Percentiles rank a stretch among this genome's conserved stretches.
Evolutionary conservation across 495 filamentous ascomycete species (phyloP).

Genomic region (Umbilicaria muhlenbergii): DNA sequence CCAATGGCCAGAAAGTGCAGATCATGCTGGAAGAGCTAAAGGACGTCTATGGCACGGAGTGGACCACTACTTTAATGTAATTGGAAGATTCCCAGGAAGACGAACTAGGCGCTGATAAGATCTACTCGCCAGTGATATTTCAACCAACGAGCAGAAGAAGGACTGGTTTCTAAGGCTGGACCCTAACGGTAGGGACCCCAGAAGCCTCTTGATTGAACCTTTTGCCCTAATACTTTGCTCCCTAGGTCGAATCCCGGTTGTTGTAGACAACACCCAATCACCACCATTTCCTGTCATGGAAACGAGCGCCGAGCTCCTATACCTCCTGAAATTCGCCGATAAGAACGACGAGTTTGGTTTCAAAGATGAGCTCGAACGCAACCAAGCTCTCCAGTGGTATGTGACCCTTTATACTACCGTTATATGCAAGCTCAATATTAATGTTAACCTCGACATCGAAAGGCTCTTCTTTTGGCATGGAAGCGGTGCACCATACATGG

Average conservation of each 20-base stretch:
- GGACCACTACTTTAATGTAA: constrained; percentile 33
- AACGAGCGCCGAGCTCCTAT: constrained; percentile 34
- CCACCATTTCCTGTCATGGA: constrained; percentile 38
- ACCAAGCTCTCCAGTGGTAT: constrained; percentile 12
- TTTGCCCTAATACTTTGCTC: not conserved
- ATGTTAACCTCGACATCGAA: not conserved
- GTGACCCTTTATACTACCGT: too few relatives aligned
- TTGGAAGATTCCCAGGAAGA: not conserved
- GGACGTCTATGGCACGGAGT: constrained; percentile 34
- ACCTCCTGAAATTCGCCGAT: constrained; percentile 32
- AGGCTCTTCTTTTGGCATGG: constrained; percentile 25
- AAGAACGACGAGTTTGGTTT: constrained; percentile 26
- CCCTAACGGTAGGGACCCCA: constrained; percentile 19
- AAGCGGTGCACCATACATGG: constrained; percentile 16
- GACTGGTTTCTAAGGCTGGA: constrained; percentile 40
- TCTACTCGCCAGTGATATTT: constrained; percentile 19
- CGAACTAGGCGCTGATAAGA: not conserved
- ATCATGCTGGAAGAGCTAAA: constrained; percentile 20
- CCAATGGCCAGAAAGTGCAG: constrained; percentile 19
- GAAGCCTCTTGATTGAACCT: not conserved
- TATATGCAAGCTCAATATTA: too few relatives aligned
- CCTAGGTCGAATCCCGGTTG: constrained; percentile 29
- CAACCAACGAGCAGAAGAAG: constrained; percentile 42
- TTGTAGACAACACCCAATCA: constrained; percentile 32
- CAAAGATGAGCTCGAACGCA: constrained; percentile 16